Conservation (phyloP, 345 rosid species). For the Eucalyptus cladocalyx region DNA sequence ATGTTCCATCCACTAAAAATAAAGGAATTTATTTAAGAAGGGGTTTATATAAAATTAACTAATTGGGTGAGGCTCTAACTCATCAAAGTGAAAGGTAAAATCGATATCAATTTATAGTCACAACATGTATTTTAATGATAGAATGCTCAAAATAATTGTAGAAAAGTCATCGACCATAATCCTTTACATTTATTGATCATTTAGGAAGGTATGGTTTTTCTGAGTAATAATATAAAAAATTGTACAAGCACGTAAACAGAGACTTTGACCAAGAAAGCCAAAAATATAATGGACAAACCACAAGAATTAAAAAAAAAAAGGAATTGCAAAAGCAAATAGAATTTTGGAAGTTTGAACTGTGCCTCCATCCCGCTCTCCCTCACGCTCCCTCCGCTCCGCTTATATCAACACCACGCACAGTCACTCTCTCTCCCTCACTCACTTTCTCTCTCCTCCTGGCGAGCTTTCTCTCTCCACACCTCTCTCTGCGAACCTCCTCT, state of each 20-base stretch:
- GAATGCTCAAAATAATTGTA: fast-evolving
- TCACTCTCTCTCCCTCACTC: not conserved
- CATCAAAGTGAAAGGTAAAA: fast-evolving
- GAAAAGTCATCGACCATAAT: fast-evolving
- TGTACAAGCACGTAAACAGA: not conserved
- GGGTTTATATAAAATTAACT: not conserved
- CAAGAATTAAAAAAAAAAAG: not conserved
- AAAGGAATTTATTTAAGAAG: fast-evolving
- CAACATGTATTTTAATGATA: not conserved
- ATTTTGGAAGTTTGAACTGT: conserved; percentile 39
- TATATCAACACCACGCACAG: not conserved
- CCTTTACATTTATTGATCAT: fast-evolving
- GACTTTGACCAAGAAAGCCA: not conserved
- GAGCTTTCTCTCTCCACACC: not conserved
- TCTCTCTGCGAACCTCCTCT: not conserved
- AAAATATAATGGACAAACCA: not conserved
- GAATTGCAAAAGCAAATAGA: not conserved
- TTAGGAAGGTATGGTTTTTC: not conserved
- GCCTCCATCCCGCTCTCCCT: conserved; percentile 30
- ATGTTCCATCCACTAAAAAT: not conserved
- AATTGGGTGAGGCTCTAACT: not conserved
- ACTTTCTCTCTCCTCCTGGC: not conserved
- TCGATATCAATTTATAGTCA: fast-evolving
- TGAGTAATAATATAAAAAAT: not conserved
- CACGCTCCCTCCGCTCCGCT: conserved; percentile 7